These are phyloP conservation scores for Celoporthe dispersa DNA, from an alignment of 2,329 filamentous ascomycete species.

Conservation along the genomic window DNA sequence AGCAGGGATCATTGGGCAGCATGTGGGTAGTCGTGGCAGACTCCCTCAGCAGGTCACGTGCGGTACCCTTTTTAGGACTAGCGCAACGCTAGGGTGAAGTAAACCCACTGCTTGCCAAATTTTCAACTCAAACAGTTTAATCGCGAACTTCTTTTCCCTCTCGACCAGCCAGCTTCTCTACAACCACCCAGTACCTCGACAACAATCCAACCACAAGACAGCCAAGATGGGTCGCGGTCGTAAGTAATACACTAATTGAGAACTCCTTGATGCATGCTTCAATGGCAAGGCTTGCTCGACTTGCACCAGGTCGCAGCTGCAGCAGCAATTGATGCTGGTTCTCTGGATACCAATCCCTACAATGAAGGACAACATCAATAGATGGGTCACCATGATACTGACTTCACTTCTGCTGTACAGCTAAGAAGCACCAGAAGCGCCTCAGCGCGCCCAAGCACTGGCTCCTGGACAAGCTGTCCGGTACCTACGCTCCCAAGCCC, in stretches of 20 bases:
- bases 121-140: conserved; percentile 11
- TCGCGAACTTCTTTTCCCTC: conserved; percentile 16
- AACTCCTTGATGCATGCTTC: background rate
- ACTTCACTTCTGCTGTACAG: conserved; percentile 23
- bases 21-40: background rate
- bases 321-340: background rate
- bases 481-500: conserved; percentile 75
- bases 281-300: conserved; percentile 13
- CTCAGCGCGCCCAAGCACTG: conserved; percentile 98
- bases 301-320: background rate
- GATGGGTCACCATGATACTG: conserved; percentile 9
- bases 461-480: conserved; percentile 99
- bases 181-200: conserved; percentile 22
- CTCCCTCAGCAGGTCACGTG: conserved; percentile 13
- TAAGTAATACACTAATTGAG: conserved; percentile 22
- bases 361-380: background rate
- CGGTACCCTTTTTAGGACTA: conserved; percentile 6
- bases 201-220: conserved; percentile 25
- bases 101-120: conserved; percentile 29
- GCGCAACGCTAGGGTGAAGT: conserved; percentile 10
- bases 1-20: background rate
- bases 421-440: conserved; percentile 99
- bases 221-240: conserved; percentile 32
- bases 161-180: conserved; percentile 23
- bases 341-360: background rate